Base-by-base conservation (phyloP, 2,329 filamentous ascomycete species). In the Cytospora mali region DNA sequence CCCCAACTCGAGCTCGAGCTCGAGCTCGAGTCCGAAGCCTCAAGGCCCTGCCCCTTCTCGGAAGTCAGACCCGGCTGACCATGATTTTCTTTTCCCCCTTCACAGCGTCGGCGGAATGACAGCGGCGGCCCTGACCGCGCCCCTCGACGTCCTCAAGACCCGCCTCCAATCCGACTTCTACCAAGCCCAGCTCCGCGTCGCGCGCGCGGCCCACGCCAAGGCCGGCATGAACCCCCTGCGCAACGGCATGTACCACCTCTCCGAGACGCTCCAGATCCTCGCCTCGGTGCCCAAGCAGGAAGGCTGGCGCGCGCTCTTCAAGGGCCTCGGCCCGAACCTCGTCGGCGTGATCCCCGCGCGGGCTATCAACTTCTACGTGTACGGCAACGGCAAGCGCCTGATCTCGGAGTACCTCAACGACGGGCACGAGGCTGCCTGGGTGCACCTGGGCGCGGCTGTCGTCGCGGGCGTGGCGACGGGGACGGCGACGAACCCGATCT, bases 151-250 rank as follows among this genome's bases (percentile, higher is more conserved):
- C 33, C 84, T 98, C 56, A 96, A 96, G 76, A 98, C 94, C 13
- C 88, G 94, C 39, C 82, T 98, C 3, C 94, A 98, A 75, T 96
- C 92, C 71, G 93, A 96, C 73, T 96, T 96, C 75, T 97, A 97
- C 81, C 92, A 97, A 75, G 83, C 88, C 10, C 91, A 97, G 75
- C 83, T 97, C 52, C 83, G 84, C 31, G 85, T 88, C 18, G 83
- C 86, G 10, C 85, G 90, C 55, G 79, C 84, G n/a, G 84, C 87
- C 72, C 72, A 84, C 76, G 67, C 85, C 71, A 71, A 83, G 76
- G 69, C 80, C 75, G 66, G 85, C 65, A 81, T 92, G 68, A 86
- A 87, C 53, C 84, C 91, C 5, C 73, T 87, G 16, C 86, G 88
- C 56, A 86, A 86, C 54, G 87, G 87, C 1, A 72, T 86, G 9